Conservation (phyloP, 352 stramenopile genomes). For the Phytopythium litorale region DNA sequence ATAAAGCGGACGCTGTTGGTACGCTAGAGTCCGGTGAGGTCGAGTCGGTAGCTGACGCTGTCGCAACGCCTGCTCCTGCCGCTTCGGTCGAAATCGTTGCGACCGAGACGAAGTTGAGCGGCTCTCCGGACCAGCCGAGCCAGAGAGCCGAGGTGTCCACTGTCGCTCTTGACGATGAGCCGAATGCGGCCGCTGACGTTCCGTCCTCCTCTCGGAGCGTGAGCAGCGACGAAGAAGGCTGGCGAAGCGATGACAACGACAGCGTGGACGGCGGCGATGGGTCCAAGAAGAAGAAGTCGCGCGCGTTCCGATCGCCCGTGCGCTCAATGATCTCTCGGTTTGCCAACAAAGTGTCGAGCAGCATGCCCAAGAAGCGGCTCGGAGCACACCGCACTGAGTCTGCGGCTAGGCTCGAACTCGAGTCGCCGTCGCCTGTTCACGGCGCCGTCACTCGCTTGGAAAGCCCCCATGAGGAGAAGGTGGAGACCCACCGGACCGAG, state of each 20-base stretch:
- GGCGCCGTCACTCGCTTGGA: constrained; percentile 21
- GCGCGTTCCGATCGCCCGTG: constrained; percentile 1
- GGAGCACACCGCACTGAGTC: constrained; percentile 21
- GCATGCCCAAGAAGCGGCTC: constrained; percentile 6
- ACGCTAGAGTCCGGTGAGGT: background rate
- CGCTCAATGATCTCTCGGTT: constrained; percentile 32
- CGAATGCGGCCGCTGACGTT: background rate
- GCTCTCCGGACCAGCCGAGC: background rate
- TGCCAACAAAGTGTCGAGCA: constrained; percentile 24
- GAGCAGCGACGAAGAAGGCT: constrained; percentile 7
- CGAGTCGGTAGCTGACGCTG: background rate
- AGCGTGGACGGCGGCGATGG: background rate
- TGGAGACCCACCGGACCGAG: constrained; percentile 21
- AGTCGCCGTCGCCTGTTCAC: constrained; percentile 14
- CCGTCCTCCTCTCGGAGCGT: background rate
- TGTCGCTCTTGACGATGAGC: background rate
- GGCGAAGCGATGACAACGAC: constrained; percentile 7
- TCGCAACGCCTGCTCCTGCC: background rate
- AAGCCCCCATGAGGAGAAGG: constrained; percentile 14
- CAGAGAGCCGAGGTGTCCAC: background rate
- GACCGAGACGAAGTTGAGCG: background rate
- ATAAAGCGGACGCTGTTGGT: background rate
- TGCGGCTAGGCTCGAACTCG: constrained; percentile 19
- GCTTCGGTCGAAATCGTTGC: background rate
- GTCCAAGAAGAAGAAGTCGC: constrained; percentile 18